These are phyloP conservation scores for Salvia splendens DNA, from an alignment of 257 asterid genomes.

Conservation along the genomic window DNA sequence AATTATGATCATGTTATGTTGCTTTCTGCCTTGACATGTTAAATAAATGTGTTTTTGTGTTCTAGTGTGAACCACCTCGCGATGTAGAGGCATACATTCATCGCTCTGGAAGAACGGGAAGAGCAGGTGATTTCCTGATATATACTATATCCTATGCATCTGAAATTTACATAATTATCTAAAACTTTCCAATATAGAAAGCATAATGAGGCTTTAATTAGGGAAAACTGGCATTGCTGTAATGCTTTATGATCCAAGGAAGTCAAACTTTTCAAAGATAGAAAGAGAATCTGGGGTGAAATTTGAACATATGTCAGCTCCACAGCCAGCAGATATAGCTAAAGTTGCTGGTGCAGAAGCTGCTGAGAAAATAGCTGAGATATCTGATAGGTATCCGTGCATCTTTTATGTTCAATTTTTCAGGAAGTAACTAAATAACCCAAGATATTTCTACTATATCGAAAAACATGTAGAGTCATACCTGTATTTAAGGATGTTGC, in stretches of 20 bases:
- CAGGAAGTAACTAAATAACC: background rate
- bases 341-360: slow-evolving; percentile 85
- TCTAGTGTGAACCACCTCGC: slow-evolving; percentile 95
- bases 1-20: background rate
- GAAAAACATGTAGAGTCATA: slow-evolving; percentile 61
- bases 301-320: slow-evolving; percentile 90
- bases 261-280: slow-evolving; percentile 80
- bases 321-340: slow-evolving; percentile 97
- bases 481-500: slow-evolving; percentile 93
- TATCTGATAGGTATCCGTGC: slow-evolving; percentile 68
- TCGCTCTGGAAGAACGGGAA: slow-evolving; percentile 99
- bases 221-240: slow-evolving; percentile 96
- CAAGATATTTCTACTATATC: background rate
- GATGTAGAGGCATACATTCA: slow-evolving; percentile 98
- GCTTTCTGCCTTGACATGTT: slow-evolving; percentile 6
- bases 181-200: slow-evolving; percentile 4
- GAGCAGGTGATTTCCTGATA: slow-evolving; percentile 64
- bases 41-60: slow-evolving; percentile 27
- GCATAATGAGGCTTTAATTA: slow-evolving; percentile 30
- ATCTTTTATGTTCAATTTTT: background rate
- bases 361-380: slow-evolving; percentile 57
- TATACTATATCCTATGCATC: background rate
- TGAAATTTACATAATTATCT: slow-evolving; percentile 9
- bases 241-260: slow-evolving; percentile 95
- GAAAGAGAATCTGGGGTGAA: slow-evolving; percentile 99